Base-by-base conservation (phyloP, 768 basidiomycete genomes). In the Pleurotus eryngii region DNA sequence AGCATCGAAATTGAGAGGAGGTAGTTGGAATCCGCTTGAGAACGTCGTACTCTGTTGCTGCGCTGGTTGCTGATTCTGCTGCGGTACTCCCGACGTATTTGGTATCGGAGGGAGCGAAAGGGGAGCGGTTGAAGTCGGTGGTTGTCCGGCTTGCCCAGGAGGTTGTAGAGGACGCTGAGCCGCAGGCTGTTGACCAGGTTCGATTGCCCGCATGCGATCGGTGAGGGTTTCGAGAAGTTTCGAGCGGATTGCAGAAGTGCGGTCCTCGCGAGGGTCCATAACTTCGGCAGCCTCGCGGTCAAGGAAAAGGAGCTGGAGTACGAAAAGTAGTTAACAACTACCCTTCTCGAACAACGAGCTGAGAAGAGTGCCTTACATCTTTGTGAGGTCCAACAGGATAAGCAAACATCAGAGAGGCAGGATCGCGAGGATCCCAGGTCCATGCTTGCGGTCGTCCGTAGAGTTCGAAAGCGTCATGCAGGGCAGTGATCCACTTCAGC, bases 361-460 rank as follows among this genome's bases (percentile, higher is more conserved):
- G 18, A 30, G 57, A 30, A 20, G 56, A 14, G 39, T 27, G 39
- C 76, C 90, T 62, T 67, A 96, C 95, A 67, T 94, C 89, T 71
- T 85, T 88, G 58, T 83, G 74, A 3, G 88, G 83, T 1, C 93
- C 95, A 48, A 92, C 85, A 5, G 96, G 95, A 68, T 98, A 97
- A 0, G 86, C 93, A 70, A 95, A 98, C 87, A 98, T 95, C 70
- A 96, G 80, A 8, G 91, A 92, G 6, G 70, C 67, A 0, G 85
- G 81, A 68, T 96, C 86, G 12, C 89, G 81, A 53, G 91, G 91
- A 65, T 98, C 91, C 92, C 93, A 98, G 24, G 84, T 87, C 75
- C 95, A 97, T 20, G 78, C 73, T 20, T 83, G 81, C 4, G 95
- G 94, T 47, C 96, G 82, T 30, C 97, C 96, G 67, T 98, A 96